phyloP scores from a whole-genome alignment of 352 stramenopile genomes.

The Hyaloperonospora arabidopsidis region DNA sequence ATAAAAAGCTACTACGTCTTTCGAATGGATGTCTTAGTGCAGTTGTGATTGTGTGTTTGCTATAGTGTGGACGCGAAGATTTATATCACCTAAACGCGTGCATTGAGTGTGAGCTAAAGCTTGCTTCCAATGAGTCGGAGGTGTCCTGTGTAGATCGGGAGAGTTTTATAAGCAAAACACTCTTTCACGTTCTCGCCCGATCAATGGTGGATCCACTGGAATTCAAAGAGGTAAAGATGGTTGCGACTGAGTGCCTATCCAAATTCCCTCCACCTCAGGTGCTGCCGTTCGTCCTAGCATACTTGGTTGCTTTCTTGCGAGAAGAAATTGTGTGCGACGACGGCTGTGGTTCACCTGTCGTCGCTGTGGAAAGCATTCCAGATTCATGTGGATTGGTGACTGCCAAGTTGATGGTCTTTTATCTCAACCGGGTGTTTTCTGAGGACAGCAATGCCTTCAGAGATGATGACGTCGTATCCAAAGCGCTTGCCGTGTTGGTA shows the following conservation, averaged over 20 bases:
- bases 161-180: constrained; percentile 6
- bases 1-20: background rate
- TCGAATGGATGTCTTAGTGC: constrained; percentile 3
- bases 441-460: constrained; percentile 26
- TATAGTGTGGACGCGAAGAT: constrained; percentile 29
- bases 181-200: constrained; percentile 36
- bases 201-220: constrained; percentile 53
- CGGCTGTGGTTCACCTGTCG: constrained; percentile 8
- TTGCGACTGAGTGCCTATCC: constrained; percentile 44
- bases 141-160: background rate
- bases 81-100: constrained; percentile 29
- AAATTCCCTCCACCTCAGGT: constrained; percentile 33
- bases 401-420: constrained; percentile 70
- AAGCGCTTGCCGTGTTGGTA: constrained; percentile 31
- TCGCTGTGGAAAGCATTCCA: constrained; percentile 20
- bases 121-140: background rate
- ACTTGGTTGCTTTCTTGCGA: constrained; percentile 38
- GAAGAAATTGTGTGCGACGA: constrained; percentile 15
- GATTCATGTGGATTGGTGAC: constrained; percentile 38
- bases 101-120: constrained; percentile 11
- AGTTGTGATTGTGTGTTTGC: constrained; percentile 7
- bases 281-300: constrained; percentile 33
- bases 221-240: constrained; percentile 77
- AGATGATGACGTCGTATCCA: constrained; percentile 18
- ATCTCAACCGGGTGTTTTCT: constrained; percentile 58